A percentile compares a stretch with the other conserved stretches of the same genome.
phyloP scores from a whole-genome alignment of 1,139 yeast species.

The Saccharomyces pastorianus region DNA sequence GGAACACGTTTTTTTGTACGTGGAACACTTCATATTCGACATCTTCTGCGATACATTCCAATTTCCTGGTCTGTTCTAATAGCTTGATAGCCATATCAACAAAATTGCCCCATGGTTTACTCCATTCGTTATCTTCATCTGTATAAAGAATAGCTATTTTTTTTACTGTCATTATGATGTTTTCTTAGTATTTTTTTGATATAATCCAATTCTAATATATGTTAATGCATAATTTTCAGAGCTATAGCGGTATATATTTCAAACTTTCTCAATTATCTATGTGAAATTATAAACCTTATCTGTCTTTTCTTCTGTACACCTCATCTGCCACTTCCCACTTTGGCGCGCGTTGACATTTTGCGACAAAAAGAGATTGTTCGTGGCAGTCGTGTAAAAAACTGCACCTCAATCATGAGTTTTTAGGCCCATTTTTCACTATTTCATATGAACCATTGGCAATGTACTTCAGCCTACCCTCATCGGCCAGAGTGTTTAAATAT shows the following conservation, averaged over 20 bases:
- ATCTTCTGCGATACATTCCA: conserved; percentile 7
- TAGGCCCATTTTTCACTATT: background rate
- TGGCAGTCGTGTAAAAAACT: background rate
- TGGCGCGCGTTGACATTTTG: background rate
- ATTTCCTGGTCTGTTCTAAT: conserved; percentile 12
- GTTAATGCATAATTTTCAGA: background rate
- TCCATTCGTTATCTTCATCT: conserved; percentile 20
- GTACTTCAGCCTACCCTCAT: conserved; percentile 28
- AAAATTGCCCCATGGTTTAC: conserved; percentile 21
- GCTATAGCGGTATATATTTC: background rate
- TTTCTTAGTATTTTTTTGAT: background rate
- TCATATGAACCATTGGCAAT: background rate
- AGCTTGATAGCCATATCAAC: conserved; percentile 21
- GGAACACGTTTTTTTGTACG: conserved; percentile 22
- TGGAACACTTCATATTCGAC: conserved; percentile 18
- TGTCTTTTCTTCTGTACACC: background rate
- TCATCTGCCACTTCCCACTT: background rate
- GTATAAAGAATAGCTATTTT: conserved; percentile 26
- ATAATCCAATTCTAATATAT: background rate
- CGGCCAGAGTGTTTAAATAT: conserved; percentile 37
- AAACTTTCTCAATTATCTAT: background rate
- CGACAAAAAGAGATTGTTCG: background rate
- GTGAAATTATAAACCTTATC: background rate
- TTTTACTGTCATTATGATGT: conserved; percentile 5
- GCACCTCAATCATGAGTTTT: background rate